These are phyloP conservation scores for Rubus idaeus DNA, from an alignment of 306 rosid species.

Conservation along the genomic window DNA sequence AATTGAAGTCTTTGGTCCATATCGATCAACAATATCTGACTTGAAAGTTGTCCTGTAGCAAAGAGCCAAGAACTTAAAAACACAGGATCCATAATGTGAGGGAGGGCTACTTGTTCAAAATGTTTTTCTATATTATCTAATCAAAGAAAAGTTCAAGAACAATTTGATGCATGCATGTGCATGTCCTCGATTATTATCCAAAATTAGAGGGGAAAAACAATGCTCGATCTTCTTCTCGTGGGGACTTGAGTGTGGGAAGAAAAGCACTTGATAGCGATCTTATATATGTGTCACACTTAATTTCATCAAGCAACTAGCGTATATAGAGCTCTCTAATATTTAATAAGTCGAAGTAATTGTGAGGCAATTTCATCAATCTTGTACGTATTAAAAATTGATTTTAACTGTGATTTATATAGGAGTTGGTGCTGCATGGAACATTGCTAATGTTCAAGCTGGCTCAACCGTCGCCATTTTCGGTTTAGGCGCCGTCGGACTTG, in stretches of 20 bases:
- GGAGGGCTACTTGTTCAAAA: neutral
- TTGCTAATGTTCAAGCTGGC: constrained; percentile 54
- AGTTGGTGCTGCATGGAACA: constrained; percentile 92
- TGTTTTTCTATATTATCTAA: neutral
- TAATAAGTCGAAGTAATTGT: neutral
- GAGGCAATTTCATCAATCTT: neutral
- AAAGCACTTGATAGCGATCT: neutral
- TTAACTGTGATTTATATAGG: constrained; percentile 40
- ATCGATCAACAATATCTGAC: neutral
- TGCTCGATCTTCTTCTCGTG: neutral
- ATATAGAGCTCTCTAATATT: no score
- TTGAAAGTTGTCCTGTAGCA: neutral
- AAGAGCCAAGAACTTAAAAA: neutral
- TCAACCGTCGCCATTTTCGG: constrained; percentile 72
- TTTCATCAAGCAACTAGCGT: neutral
- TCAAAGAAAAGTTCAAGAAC: neutral
- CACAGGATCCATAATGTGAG: neutral
- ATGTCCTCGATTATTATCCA: neutral
- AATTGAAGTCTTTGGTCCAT: neutral
- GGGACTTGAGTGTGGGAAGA: no score
- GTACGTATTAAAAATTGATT: neutral
- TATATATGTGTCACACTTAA: neutral
- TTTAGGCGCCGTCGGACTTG: constrained; percentile 82
- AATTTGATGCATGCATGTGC: neutral
- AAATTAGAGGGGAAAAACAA: neutral